These are phyloP conservation scores for Candida sanyiensis DNA, from an alignment of 805 yeast genomes.

Conservation along the genomic window DNA sequence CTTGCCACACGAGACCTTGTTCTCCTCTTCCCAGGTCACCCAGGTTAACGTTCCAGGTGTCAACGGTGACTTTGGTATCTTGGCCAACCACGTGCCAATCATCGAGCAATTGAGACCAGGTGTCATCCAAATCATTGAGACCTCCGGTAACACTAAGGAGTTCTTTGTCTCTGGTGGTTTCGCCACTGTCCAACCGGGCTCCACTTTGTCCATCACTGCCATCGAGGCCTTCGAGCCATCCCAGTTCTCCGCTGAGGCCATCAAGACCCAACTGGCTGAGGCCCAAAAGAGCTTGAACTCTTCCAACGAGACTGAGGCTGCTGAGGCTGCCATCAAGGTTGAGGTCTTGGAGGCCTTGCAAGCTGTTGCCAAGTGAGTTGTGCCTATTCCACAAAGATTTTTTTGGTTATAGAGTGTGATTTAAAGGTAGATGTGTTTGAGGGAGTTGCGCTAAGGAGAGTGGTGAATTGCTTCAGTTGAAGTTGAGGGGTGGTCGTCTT, in stretches of 20 bases:
- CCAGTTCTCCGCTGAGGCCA: slow-evolving; percentile 73
- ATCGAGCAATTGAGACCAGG: slow-evolving; percentile 97
- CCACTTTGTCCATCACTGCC: slow-evolving; percentile 83
- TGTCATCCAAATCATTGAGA: slow-evolving; percentile 82
- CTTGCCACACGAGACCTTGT: slow-evolving; percentile 75
- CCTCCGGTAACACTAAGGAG: slow-evolving; percentile 64
- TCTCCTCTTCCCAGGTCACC: slow-evolving; percentile 40
- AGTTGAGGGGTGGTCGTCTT: not conserved
- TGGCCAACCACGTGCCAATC: slow-evolving; percentile 96
- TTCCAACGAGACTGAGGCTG: slow-evolving; percentile 81
- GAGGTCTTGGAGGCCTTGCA: slow-evolving; percentile 95
- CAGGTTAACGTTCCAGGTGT: slow-evolving; percentile 95
- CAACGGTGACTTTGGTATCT: slow-evolving; percentile 93
- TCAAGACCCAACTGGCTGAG: slow-evolving; percentile 78
- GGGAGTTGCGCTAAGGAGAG: not conserved
- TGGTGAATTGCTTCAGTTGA: not conserved
- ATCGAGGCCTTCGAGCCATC: slow-evolving; percentile 93
- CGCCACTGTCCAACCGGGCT: slow-evolving; percentile 93
- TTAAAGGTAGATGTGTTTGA: not conserved
- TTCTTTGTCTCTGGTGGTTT: slow-evolving; percentile 94
- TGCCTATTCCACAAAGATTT: not conserved
- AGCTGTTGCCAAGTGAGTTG: slow-evolving; percentile 60
- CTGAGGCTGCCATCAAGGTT: slow-evolving; percentile 91
- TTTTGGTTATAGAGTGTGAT: slow-evolving; percentile 1
- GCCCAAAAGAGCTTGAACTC: slow-evolving; percentile 89